Base-by-base conservation (phyloP, 768 basidiomycete species). In the Tephrocybe sp. region DNA sequence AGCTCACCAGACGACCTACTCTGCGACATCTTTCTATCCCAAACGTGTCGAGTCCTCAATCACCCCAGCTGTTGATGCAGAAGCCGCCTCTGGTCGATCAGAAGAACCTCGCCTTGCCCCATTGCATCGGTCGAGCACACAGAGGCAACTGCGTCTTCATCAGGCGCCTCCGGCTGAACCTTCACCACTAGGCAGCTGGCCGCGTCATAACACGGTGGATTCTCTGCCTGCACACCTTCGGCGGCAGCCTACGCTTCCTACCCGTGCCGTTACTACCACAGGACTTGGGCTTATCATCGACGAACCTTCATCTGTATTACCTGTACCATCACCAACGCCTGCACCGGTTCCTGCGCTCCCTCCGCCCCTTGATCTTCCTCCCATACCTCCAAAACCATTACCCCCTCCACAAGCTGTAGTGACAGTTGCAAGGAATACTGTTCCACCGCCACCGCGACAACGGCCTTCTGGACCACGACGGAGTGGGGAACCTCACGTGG, bases 121-220 rank as follows among this genome's bases (percentile, higher is more conserved):
- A 33, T 52, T 22, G 8, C 41, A 16, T 20, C 54, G 44, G 11
- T 51, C 48, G 34, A 55, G 51, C 8, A 61, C 52, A 17, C 60
- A 58, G 23, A 65, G 54, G 13, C 55, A 51, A 30, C 58, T 56
- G 33, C 54, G 50, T 1, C 67, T 62, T 23, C 31, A 51, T 32
- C 35, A 45, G 17, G 48, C 48, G 6, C 63, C 70, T 12, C 57
- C 70, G 4, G 68, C 70, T n/a, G 52, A 53, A 12, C 74, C 78
- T 26, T 68, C 75, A 22, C 78, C 76, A 3, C 63, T 84, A 0
- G 78, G 79, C 14, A 65, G 78, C 31, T 83, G 83, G 82, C 83
- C 81, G 33, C 74, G 40, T 35, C 40, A 76, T 17, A 57, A 61
- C 10, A 73, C 82, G 55, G 65, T 68, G 12, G 60, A 71, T 19